Evolutionary conservation across 1,284 basidiomycete genomes (phyloP).

Genomic region (Leccinum subfulvum): DNA sequence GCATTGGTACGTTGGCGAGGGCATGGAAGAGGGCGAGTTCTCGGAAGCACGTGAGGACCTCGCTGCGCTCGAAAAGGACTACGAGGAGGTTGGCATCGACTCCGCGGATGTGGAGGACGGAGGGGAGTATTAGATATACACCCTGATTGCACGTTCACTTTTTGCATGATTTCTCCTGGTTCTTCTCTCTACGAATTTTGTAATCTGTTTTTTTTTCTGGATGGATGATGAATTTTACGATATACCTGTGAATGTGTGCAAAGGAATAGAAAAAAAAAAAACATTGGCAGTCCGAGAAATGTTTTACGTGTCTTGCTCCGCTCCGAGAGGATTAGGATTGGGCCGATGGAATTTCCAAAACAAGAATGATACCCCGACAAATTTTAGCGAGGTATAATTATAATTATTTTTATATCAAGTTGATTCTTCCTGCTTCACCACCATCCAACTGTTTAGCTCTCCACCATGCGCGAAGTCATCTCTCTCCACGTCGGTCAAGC

Average conservation of each 20-base stretch:
- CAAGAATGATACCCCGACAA: constrained; percentile 17
- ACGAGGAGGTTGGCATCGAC: constrained; percentile 93
- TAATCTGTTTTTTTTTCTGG: constrained; percentile 32
- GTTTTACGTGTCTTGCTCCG: not conserved
- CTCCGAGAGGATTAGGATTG: not conserved
- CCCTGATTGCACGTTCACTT: constrained; percentile 11
- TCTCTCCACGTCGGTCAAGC: constrained; percentile 92
- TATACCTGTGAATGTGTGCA: not conserved
- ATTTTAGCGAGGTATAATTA: constrained; percentile 16
- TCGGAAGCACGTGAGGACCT: constrained; percentile 97
- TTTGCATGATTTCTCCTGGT: constrained; percentile 18
- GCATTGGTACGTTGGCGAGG: constrained; percentile 95
- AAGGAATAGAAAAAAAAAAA: not conserved
- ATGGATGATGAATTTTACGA: constrained; percentile 34
- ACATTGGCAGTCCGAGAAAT: not conserved
- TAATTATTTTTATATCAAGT: not conserved
- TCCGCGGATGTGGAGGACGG: constrained; percentile 81
- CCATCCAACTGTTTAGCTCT: constrained; percentile 7
- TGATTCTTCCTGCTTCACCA: constrained; percentile 12
- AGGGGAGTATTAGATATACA: constrained; percentile 62
- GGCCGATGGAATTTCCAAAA: constrained; percentile 28
- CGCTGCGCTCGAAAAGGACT: constrained; percentile 95
- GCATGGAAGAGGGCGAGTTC: constrained; percentile 99
- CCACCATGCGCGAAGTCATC: constrained; percentile 82
- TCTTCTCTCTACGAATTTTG: constrained; percentile 22